Evolutionary conservation across 805 yeast species (phyloP), one percentile per base, ranked within the genome.

Genomic region (Starmerella stigmatis): DNA sequence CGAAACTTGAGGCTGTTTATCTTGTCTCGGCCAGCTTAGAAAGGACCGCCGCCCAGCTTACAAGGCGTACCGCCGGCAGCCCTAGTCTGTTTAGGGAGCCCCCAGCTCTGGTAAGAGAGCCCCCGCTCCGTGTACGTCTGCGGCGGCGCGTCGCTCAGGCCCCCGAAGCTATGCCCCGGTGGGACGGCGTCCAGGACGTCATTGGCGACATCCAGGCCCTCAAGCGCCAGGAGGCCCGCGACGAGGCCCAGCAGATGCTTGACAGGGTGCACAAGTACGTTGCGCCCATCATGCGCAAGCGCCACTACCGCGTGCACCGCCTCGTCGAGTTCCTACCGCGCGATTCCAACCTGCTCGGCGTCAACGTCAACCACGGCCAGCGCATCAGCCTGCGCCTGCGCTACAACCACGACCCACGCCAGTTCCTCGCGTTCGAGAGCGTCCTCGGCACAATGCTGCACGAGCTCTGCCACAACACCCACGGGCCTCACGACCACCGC

Each of bases 321-420:
- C 60, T 89, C 13, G 74, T 81, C 51, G 97, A 89, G 61, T 83
- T 89, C 74, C 81, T 68, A 50, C 97, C 97, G 3, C 78, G 73
- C 50, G 69, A 74, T 56, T 67, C 72, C 2, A 62, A 70, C 13
- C 64, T 89, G 17, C 64, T 88, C 11, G 97, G 97, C 0, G 64
- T 86, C 51, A 89, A 89, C 61, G 86, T 86, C 7, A 85, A 85
- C 58, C 63, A 64, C 6, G 97, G 97, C 1, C 66, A 66, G 48
- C 81, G 81, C 59, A 77, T 89, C 16, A 71, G 80, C 59, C 57
- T 89, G 10, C 61, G 96, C 47, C 65, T 89, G 28, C 67, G 97
- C 46, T 71, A 73, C 25, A 74, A 77, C 6, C 60, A 65, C 17
- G 74, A 81, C 53, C 70, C 69, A 21, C 54, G 55, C 26, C 55